Evolutionary conservation across 805 yeast genomes (phyloP), one percentile per base, ranked within the genome.

Genomic region (Metschnikowia reukaufii): DNA sequence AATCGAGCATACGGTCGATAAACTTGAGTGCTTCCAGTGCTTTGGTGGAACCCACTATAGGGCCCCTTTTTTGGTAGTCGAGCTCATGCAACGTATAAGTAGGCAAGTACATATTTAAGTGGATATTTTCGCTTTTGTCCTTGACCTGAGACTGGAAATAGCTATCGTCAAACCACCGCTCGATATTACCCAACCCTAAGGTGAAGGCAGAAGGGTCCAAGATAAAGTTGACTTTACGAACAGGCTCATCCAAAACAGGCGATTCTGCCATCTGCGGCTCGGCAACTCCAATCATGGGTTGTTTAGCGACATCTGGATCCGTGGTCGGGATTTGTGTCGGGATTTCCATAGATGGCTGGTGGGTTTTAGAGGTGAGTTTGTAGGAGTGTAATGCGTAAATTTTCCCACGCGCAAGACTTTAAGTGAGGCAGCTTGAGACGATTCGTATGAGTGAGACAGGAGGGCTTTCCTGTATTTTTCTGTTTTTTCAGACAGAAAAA

Each of bases 171-270:
- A 75, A 70, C 90, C 90, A 85, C 55, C 80, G 66, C 59, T 80
- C 81, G 57, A 85, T 72, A 56, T 81, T 81, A 0, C 87, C 88
- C 37, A 85, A 70, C 1, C 89, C 92, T 45, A 83, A 78, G 16
- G 82, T 81, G 50, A 85, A 72, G 2, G 87, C 83, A 6, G 87
- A 77, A 17, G 84, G 86, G 59, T 85, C 91, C 35, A 85, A 57
- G 16, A 85, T 80, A 48, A 84, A 70, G 58, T 68, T 66, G 15
- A 66, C 59, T 4, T 44, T 30, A n/a, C 48, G 29, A 25, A 25
- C 5, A 25, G 29, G 12, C 8, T 25, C 42, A 12, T 34, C 12
- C 33, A 15, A 17, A 15, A 7, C 32, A 29, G 44, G 25, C 12
- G 8, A 5, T 13, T 38, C 42, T 6, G 27, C 33, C 30, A 6